Evolutionary conservation across 2,329 filamentous ascomycete species (phyloP).

Genomic region (Spiromastix sp.): DNA sequence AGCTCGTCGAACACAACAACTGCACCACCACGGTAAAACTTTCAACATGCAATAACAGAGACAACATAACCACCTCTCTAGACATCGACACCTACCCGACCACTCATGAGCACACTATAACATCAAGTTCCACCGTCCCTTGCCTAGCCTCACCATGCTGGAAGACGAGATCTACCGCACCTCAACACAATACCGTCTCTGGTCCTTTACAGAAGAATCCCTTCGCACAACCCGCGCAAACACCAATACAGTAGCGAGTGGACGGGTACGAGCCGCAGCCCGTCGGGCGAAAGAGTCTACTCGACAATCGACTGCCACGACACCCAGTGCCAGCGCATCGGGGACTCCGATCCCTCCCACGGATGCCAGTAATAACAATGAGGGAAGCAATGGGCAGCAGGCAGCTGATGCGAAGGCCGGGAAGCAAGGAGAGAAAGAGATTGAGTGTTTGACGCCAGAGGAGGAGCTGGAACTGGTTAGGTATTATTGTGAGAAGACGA

Average conservation of each 20-base stretch:
- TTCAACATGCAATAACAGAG: too few species aligned
- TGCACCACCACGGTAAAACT: too few species aligned
- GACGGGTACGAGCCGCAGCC: conserved; percentile 52
- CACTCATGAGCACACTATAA: too few species aligned
- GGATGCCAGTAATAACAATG: conserved; percentile 3
- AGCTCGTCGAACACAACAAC: too few species aligned
- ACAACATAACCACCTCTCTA: too few species aligned
- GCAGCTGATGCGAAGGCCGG: conserved; percentile 22
- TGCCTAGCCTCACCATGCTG: too few species aligned
- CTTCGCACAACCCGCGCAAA: conserved; percentile 62
- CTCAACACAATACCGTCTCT: conserved; percentile 82
- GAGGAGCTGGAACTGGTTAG: conserved; percentile 76
- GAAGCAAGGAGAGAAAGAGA: conserved; percentile 30
- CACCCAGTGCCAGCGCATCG: conserved; percentile 20
- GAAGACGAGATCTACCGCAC: conserved; percentile 88
- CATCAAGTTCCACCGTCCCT: too few species aligned
- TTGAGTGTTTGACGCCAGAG: conserved; percentile 71
- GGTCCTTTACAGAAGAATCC: conserved; percentile 74
- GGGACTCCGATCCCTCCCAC: conserved; percentile 24
- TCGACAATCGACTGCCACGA: conserved; percentile 8
- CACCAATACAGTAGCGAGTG: conserved; percentile 69
- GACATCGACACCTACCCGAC: too few species aligned
- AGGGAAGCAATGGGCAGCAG: not conserved
- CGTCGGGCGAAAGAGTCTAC: conserved; percentile 33
- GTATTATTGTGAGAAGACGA: conserved; percentile 59